Evolutionary conservation across 345 rosid genomes (phyloP).

Genomic region (Draba incana): DNA sequence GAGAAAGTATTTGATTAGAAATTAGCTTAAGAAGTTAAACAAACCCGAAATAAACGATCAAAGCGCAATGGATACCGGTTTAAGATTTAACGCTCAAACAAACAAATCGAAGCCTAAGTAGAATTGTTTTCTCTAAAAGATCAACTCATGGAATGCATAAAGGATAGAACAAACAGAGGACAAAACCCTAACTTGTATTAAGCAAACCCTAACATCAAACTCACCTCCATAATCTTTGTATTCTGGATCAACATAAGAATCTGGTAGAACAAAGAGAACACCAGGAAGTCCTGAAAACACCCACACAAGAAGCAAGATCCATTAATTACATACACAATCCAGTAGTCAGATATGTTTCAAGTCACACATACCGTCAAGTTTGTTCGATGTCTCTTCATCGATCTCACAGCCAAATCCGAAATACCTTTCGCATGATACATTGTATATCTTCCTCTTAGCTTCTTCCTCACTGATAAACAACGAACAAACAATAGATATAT

Average conservation of each 20-base stretch:
- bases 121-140: too few species aligned
- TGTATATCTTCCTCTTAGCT: constrained; percentile 85
- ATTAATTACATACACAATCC: neutral
- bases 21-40: neutral
- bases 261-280: constrained; percentile 84
- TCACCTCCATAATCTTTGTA: constrained; percentile 88
- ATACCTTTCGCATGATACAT: constrained; percentile 89
- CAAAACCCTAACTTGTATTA: neutral
- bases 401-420: constrained; percentile 91
- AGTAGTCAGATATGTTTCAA: neutral
- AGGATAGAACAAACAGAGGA: constrained; percentile 13
- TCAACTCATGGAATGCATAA: too few species aligned
- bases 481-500: neutral
- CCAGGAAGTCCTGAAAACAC: constrained; percentile 66
- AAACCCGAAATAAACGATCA: too few species aligned
- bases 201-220: constrained; percentile 9
- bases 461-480: constrained; percentile 66
- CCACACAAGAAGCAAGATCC: neutral
- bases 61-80: too few species aligned
- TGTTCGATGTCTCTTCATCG: constrained; percentile 86
- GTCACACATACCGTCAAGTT: constrained; percentile 60
- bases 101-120: too few species aligned
- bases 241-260: constrained; percentile 81
- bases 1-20: neutral
- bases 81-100: too few species aligned